Percentiles rank a stretch among this genome's conserved stretches.
phyloP scores from a whole-genome alignment of 1,284 basidiomycete species.

The Ganoderma lingzhi region DNA sequence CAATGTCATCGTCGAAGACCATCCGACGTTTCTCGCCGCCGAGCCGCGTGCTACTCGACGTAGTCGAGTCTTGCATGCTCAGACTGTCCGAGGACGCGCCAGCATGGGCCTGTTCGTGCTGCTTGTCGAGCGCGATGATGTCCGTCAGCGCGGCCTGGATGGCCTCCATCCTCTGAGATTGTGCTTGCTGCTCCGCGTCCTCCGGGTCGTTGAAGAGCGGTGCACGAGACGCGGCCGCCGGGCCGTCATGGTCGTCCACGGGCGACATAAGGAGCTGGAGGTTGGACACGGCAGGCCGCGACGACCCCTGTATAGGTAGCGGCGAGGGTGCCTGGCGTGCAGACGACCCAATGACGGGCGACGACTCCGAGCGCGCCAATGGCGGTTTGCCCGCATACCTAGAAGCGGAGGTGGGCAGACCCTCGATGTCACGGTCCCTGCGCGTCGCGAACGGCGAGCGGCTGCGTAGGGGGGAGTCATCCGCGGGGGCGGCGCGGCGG shows the following conservation, averaged over 20 bases:
- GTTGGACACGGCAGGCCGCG: slow-evolving; percentile 57
- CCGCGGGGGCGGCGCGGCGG: slow-evolving; percentile 26
- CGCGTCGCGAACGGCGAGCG: slow-evolving; percentile 26
- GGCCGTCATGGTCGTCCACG: slow-evolving; percentile 48
- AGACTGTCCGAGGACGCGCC: slow-evolving; percentile 30
- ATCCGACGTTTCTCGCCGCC: slow-evolving; percentile 29
- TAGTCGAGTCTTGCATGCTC: slow-evolving; percentile 26
- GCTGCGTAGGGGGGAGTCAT: slow-evolving; percentile 20
- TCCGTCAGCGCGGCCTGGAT: slow-evolving; percentile 94
- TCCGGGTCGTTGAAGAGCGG: slow-evolving; percentile 85
- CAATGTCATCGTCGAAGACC: slow-evolving; percentile 45
- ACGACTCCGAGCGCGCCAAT: slow-evolving; percentile 49
- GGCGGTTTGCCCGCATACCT: slow-evolving; percentile 15
- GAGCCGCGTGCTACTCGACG: slow-evolving; percentile 17
- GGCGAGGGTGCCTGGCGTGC: slow-evolving; percentile 39
- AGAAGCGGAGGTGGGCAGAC: slow-evolving; percentile 11
- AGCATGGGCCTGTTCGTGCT: slow-evolving; percentile 38
- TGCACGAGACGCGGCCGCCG: slow-evolving; percentile 61
- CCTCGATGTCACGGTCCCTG: slow-evolving; percentile 26
- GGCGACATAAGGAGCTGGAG: slow-evolving; percentile 85
- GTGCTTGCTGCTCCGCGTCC: slow-evolving; percentile 59
- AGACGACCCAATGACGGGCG: slow-evolving; percentile 43
- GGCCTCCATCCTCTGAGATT: slow-evolving; percentile 83
- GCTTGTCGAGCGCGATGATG: slow-evolving; percentile 86
- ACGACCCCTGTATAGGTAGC: slow-evolving; percentile 23